Evolutionary conservation across 139 green algal species (phyloP), one percentile per base, ranked within the genome.

Genomic region (Cymbomonas tetramitiformis): DNA sequence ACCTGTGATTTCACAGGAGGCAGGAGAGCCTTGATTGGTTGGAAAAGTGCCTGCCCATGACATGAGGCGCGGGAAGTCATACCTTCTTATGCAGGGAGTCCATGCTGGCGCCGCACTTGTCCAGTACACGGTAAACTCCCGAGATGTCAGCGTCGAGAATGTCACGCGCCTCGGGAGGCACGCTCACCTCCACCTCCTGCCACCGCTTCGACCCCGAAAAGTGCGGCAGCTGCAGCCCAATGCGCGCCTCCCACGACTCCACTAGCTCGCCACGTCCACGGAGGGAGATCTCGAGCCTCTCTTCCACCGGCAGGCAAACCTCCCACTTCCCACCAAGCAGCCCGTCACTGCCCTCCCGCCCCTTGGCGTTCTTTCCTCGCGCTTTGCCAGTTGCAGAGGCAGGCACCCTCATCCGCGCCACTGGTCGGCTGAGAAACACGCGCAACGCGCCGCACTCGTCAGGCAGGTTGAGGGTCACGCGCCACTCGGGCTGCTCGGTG

Each of bases 311-410:
- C 8, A 46, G 19, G 30, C 40, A 30, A 21, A 65, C 12, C 28
- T 65, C 44, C 57, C 57, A 65, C 18, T n/a, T 4, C 4, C 57
- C 57, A 30, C 49, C 57, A 18, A 65, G 49, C 8, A 57, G 7
- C 26, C 15, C 7, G 9, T 7, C 8, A 21, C 9, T 12, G 8
- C 21, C 43, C 21, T 12, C 43, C 21, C 12, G 12, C 12, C 15
- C 36, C 36, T n/a, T n/a, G n/a, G n/a, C n/a, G n/a, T n/a, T n/a
- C n/a, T 48, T 9, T 49, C 49, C n/a, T 38, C 52, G 12, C 9
- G 19, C 23, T 18, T 23, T 9, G 21, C 26, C 10, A 60, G 19
- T 9, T 19, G 36, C 52, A 60, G 34, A 1, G 52, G 43, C 44
- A 26, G 28, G 21, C n/a, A 33, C 48, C 5, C 23, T 5, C 23